Conservation (phyloP, 768 basidiomycete genomes). For the Phylloporus arenicola region DNA sequence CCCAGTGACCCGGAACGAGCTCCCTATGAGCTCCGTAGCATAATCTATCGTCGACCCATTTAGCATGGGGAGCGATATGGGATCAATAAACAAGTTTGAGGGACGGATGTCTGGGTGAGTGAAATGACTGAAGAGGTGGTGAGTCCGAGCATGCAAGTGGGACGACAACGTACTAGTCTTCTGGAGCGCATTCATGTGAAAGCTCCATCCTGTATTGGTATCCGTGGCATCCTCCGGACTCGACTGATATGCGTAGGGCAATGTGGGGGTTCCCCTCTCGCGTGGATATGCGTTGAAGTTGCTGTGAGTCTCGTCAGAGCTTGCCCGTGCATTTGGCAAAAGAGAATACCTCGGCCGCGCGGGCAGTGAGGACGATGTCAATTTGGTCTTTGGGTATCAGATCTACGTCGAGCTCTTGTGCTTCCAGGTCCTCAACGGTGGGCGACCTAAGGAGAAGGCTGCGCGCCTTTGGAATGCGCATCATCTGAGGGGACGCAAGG, state of each 20-base stretch:
- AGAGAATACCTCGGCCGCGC: constrained; percentile 61
- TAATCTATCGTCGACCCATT: constrained; percentile 88
- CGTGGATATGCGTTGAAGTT: constrained; percentile 64
- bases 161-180: constrained; percentile 71
- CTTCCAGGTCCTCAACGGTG: constrained; percentile 47
- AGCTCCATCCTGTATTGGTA: constrained; percentile 94
- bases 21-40: constrained; percentile 91
- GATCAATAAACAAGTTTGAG: constrained; percentile 75
- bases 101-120: constrained; percentile 61
- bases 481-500: constrained; percentile 17
- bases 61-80: constrained; percentile 72
- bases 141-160: neutral
- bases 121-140: constrained; percentile 47
- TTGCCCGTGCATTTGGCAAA: constrained; percentile 4
- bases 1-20: constrained; percentile 74
- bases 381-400: constrained; percentile 50
- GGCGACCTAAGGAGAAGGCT: constrained; percentile 47
- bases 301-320: constrained; percentile 39
- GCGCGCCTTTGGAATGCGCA: constrained; percentile 36
- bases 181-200: constrained; percentile 51
- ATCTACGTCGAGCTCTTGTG: constrained; percentile 59
- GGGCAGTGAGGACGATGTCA: constrained; percentile 56
- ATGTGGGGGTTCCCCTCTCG: constrained; percentile 57
- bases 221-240: constrained; percentile 94
- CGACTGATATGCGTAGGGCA: constrained; percentile 79